A percentile compares a stretch with the other conserved stretches of the same genome.
Conservation (phyloP, 176 grass and related monocot species). For the Stipa capillata region DNA sequence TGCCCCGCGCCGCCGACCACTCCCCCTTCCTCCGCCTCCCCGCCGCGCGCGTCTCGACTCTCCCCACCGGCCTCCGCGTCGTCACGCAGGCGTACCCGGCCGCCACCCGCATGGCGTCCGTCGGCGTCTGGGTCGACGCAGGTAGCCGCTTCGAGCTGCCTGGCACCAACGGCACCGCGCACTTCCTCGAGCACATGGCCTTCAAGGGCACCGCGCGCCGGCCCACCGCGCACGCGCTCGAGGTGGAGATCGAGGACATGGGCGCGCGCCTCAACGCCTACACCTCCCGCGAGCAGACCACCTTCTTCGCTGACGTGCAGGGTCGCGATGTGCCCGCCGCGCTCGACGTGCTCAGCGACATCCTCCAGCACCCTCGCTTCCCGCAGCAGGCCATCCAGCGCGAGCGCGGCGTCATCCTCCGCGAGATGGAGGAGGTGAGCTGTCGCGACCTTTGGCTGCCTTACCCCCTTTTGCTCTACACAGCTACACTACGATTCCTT, state of each 20-base stretch:
- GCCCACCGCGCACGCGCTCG: conserved; percentile 57
- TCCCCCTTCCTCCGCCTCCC: conserved; percentile 66
- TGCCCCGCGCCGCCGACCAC: conserved; percentile 45
- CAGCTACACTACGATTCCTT: not conserved
- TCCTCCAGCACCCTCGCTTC: conserved; percentile 77
- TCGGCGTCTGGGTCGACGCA: conserved; percentile 90
- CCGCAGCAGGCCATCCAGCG: conserved; percentile 59
- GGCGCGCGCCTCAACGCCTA: conserved; percentile 88
- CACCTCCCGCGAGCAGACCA: conserved; percentile 98
- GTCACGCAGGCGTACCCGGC: conserved; percentile 64
- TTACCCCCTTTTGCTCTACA: not conserved
- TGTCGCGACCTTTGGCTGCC: not conserved
- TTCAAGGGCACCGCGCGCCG: conserved; percentile 77
- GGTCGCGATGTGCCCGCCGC: conserved; percentile 52
- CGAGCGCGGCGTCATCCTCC: conserved; percentile 92
- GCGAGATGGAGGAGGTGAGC: conserved; percentile 96
- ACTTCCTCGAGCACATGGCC: conserved; percentile 99
- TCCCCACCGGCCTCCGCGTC: conserved; percentile 72
- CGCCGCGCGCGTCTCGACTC: conserved; percentile 47
- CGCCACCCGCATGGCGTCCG: conserved; percentile 63
- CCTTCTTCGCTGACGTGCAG: conserved; percentile 96
- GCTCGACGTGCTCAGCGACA: conserved; percentile 77
- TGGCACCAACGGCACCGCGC: conserved; percentile 90
- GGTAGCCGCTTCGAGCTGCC: conserved; percentile 87
- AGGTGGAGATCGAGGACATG: conserved; percentile 95